Percentiles rank a stretch among this genome's conserved stretches.
Conservation (phyloP, 371 early-diverging fungal species). For the Coemansia linderi region DNA sequence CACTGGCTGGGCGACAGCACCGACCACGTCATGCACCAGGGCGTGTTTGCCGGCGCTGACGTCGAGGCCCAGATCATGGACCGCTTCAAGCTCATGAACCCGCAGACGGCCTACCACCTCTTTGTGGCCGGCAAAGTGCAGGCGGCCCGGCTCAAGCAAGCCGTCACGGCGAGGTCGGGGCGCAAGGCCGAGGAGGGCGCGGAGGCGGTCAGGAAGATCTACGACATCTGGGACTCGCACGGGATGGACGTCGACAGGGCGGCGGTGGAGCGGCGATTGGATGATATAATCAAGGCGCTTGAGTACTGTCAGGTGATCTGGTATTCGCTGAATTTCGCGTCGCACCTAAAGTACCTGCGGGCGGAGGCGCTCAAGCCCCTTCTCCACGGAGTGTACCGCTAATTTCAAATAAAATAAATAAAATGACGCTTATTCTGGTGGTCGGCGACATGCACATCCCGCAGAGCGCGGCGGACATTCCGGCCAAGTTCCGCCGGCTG, state of each 20-base stretch:
- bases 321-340: constrained; percentile 50
- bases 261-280: constrained; percentile 29
- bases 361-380: constrained; percentile 34
- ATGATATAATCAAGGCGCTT: constrained; percentile 39
- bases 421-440: constrained; percentile 73
- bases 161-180: constrained; percentile 29
- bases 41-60: background rate
- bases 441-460: constrained; percentile 96
- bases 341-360: constrained; percentile 36
- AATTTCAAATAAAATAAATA: constrained; percentile 1
- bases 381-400: constrained; percentile 27
- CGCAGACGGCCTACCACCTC: constrained; percentile 50
- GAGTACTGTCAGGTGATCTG: constrained; percentile 48
- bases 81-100: constrained; percentile 49
- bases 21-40: background rate
- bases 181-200: background rate
- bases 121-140: constrained; percentile 51
- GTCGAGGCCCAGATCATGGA: constrained; percentile 31
- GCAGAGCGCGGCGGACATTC: constrained; percentile 83
- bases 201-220: constrained; percentile 28
- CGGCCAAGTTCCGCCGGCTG: constrained; percentile 87
- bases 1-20: constrained; percentile 35
- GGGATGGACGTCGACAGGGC: constrained; percentile 9
- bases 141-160: constrained; percentile 44
- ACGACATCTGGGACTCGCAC: constrained; percentile 42